phyloP scores from a whole-genome alignment of 768 basidiomycete species.

The Gloeopeniophorella convolvens region DNA sequence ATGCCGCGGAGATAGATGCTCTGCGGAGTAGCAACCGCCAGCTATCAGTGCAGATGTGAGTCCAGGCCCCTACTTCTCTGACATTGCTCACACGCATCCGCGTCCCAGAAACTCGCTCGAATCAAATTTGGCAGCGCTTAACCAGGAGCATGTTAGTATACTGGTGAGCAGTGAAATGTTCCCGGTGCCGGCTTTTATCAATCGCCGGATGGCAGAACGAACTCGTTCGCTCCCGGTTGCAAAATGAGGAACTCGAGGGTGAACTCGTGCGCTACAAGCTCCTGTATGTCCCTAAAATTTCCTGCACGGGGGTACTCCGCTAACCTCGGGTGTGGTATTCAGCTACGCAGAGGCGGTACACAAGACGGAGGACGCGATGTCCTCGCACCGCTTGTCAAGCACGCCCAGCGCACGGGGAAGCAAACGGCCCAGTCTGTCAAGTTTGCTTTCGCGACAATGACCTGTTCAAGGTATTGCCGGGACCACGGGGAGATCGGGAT shows the following conservation, averaged over 20 bases:
- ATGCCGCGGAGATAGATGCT: conserved; percentile 76
- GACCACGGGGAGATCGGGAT: neutral
- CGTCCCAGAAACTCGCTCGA: conserved; percentile 73
- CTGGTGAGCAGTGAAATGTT: conserved; percentile 46
- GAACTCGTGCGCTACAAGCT: conserved; percentile 94
- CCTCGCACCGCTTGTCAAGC: conserved; percentile 35
- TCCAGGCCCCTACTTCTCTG: no score
- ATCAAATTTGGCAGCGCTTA: conserved; percentile 67
- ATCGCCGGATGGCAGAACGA: conserved; percentile 57
- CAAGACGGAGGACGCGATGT: conserved; percentile 43
- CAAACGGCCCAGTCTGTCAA: conserved; percentile 19
- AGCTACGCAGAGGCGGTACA: conserved; percentile 53
- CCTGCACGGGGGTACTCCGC: neutral
- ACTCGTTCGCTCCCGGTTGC: conserved; percentile 80
- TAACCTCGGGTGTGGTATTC: neutral
- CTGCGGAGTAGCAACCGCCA: conserved; percentile 74
- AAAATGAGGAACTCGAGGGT: conserved; percentile 88
- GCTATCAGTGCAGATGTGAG: conserved; percentile 75
- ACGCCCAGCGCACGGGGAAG: conserved; percentile 27
- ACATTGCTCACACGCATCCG: neutral
- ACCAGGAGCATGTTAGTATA: conserved; percentile 73
- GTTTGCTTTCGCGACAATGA: conserved; percentile 16
- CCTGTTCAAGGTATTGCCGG: neutral
- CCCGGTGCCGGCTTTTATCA: neutral
- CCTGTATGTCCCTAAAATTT: conserved; percentile 45